Conservation (phyloP, 108 stramenopile species). For the Nitzschia sp. region DNA sequence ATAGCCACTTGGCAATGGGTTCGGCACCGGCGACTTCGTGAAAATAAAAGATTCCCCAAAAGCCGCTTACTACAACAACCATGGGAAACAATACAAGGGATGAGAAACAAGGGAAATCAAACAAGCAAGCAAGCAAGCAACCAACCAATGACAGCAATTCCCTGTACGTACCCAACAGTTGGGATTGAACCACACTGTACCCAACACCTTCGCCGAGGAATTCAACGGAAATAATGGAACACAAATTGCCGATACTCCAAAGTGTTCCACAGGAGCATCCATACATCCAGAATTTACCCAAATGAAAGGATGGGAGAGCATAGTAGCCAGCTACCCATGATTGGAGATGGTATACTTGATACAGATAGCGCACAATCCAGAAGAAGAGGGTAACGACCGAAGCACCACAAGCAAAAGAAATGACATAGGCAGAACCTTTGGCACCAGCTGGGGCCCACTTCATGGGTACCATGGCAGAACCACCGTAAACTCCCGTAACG, state of each 20-base stretch:
- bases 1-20: slow-evolving; percentile 44
- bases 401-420: slow-evolving; percentile 77
- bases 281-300: slow-evolving; percentile 54
- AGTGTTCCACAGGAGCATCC: slow-evolving; percentile 53
- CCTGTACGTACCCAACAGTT: slow-evolving; percentile 34
- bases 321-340: slow-evolving; percentile 42
- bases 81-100: neutral
- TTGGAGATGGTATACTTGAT: slow-evolving; percentile 24
- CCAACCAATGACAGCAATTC: neutral
- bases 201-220: slow-evolving; percentile 77
- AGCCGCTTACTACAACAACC: slow-evolving; percentile 30
- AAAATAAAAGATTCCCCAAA: slow-evolving; percentile 69
- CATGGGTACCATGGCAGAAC: slow-evolving; percentile 54
- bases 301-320: slow-evolving; percentile 61
- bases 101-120: neutral
- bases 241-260: slow-evolving; percentile 72
- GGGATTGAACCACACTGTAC: slow-evolving; percentile 57
- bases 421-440: slow-evolving; percentile 63
- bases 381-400: slow-evolving; percentile 50
- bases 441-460: slow-evolving; percentile 42
- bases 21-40: slow-evolving; percentile 42
- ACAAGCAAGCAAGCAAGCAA: neutral
- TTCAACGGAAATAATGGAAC: slow-evolving; percentile 64
- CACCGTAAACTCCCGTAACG: slow-evolving; percentile 45
- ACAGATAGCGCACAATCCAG: slow-evolving; percentile 60